These are phyloP conservation scores for Saprolegnia parasitica DNA, from an alignment of 352 stramenopile species.

Conservation along the genomic window DNA sequence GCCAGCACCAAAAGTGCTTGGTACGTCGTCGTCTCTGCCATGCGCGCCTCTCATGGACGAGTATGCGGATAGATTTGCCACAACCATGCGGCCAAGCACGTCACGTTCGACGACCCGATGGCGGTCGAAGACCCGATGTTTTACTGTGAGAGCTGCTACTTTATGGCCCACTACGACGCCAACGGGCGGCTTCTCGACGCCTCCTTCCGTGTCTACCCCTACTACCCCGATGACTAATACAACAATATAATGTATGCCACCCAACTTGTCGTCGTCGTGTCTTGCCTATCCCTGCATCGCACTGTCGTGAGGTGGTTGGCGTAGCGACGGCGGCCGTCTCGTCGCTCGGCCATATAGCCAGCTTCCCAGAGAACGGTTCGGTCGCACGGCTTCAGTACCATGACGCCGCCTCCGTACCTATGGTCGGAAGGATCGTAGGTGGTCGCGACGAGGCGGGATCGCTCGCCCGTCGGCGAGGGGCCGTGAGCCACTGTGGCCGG, in stretches of 20 bases:
- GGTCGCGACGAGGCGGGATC: too few relatives aligned
- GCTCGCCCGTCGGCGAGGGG: too few relatives aligned
- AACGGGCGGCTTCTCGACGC: conserved; percentile 5
- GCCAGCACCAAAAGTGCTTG: conserved; percentile 19
- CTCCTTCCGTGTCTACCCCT: conserved; percentile 19
- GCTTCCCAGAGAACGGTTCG: too few relatives aligned
- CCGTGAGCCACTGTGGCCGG: too few relatives aligned
- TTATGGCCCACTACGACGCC: conserved; percentile 18
- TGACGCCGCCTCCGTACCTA: too few relatives aligned
- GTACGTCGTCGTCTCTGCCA: neutral
- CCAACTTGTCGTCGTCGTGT: neutral
- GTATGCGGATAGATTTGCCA: neutral
- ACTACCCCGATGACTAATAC: conserved; percentile 16
- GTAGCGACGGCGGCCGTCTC: neutral
- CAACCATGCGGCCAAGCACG: conserved; percentile 12
- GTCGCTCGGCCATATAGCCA: neutral
- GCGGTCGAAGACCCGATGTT: conserved; percentile 22
- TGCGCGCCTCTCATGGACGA: neutral
- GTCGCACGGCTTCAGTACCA: too few relatives aligned
- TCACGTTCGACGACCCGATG: conserved; percentile 21
- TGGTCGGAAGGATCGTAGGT: too few relatives aligned
- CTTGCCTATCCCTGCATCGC: neutral
- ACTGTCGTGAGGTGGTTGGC: neutral
- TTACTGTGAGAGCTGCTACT: conserved; percentile 26
- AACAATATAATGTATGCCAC: neutral